A percentile compares a stretch with the other conserved stretches of the same genome.
Conservation (phyloP, 805 yeast genomes). For the Starmerella stellata region DNA sequence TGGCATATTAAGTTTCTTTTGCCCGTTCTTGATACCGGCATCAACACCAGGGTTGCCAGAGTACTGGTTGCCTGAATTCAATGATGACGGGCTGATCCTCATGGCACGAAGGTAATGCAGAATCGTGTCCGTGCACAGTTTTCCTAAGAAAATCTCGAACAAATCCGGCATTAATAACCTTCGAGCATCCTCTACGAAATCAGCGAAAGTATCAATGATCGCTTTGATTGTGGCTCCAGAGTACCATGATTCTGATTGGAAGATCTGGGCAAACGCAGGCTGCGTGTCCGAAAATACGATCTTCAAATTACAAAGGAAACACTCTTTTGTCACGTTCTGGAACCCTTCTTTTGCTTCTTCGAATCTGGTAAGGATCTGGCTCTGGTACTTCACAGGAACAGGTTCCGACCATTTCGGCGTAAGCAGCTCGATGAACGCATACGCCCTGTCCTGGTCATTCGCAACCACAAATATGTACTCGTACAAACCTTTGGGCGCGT, state of each 20-base stretch:
- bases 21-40: background rate
- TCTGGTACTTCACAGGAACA: slow-evolving; percentile 45
- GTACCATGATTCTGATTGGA: slow-evolving; percentile 50
- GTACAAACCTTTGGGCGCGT: slow-evolving; percentile 50
- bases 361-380: slow-evolving; percentile 38
- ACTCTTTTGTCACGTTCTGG: slow-evolving; percentile 51
- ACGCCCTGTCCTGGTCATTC: slow-evolving; percentile 62
- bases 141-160: slow-evolving; percentile 37
- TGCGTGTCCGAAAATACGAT: slow-evolving; percentile 57
- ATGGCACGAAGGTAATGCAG: slow-evolving; percentile 34
- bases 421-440: slow-evolving; percentile 52
- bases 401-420: slow-evolving; percentile 45
- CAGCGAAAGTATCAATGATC: slow-evolving; percentile 54
- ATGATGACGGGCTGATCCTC: slow-evolving; percentile 27
- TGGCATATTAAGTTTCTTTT: slow-evolving; percentile 23
- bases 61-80: no score
- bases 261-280: slow-evolving; percentile 41
- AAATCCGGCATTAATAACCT: slow-evolving; percentile 35
- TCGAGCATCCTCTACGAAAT: slow-evolving; percentile 50
- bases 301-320: slow-evolving; percentile 36
- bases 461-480: slow-evolving; percentile 72
- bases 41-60: slow-evolving; percentile 18
- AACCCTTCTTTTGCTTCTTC: slow-evolving; percentile 60
- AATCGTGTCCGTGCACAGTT: slow-evolving; percentile 34
- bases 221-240: slow-evolving; percentile 39